Percentiles rank a stretch among this genome's conserved stretches.
Conservation (phyloP, 2,329 filamentous ascomycete genomes). For the Saccharata proteae region DNA sequence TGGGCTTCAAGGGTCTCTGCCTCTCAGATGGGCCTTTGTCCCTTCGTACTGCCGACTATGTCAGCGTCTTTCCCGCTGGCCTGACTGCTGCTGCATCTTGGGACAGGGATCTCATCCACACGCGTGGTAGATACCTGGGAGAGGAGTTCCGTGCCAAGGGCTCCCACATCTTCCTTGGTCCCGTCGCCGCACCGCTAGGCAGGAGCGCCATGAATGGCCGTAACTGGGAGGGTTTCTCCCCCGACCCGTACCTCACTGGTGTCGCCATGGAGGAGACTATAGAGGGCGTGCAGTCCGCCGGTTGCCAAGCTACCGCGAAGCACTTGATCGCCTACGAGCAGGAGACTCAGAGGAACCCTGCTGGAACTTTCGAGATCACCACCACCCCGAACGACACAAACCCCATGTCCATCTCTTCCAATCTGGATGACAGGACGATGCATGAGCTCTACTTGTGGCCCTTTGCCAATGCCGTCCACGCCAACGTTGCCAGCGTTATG, state of each 20-base stretch:
- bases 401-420: slow-evolving; percentile 33
- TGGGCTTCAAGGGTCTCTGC: slow-evolving; percentile 29
- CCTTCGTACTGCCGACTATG: slow-evolving; percentile 11
- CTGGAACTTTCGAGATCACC: slow-evolving; percentile 38
- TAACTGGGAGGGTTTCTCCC: slow-evolving; percentile 38
- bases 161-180: slow-evolving; percentile 30
- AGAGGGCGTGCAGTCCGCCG: slow-evolving; percentile 31
- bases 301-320: slow-evolving; percentile 31
- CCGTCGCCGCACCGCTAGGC: slow-evolving; percentile 32
- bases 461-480: slow-evolving; percentile 59
- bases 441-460: slow-evolving; percentile 72
- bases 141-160: slow-evolving; percentile 22
- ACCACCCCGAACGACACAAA: slow-evolving; percentile 18
- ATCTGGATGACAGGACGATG: slow-evolving; percentile 60
- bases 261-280: slow-evolving; percentile 32
- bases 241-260: slow-evolving; percentile 37
- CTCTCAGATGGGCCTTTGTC: slow-evolving; percentile 28
- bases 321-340: slow-evolving; percentile 55
- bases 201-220: slow-evolving; percentile 31
- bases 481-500: slow-evolving; percentile 46
- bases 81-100: slow-evolving; percentile 28
- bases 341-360: slow-evolving; percentile 41
- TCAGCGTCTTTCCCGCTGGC: slow-evolving; percentile 26
- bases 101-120: slow-evolving; percentile 23
- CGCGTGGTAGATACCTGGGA: slow-evolving; percentile 22